Base-by-base conservation (phyloP, 2,329 filamentous ascomycete species). In the Neospermospora avenae region DNA sequence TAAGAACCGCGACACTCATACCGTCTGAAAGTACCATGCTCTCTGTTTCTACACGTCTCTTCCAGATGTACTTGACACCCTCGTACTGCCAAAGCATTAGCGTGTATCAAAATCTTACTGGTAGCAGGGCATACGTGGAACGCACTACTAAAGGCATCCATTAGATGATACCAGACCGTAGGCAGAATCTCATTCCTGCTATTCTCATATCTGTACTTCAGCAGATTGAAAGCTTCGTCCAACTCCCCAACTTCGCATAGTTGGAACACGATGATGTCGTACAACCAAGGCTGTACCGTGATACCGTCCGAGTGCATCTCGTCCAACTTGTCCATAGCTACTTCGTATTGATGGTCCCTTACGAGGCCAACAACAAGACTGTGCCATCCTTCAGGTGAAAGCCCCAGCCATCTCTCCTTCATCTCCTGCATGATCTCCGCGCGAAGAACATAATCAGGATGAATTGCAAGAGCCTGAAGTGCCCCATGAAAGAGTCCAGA, bases 391-490 rank as follows among this genome's bases (percentile, higher is more conserved):
- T 81, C 78, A 11, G 80, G 81, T 44, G 80, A 84, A 8, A 90
- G 76, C 8, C 78, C 76, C 55, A 89, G 81, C 89, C 91, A 96
- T 64, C 84, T 81, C 58, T 84, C 80, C 68, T 84, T 84, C 88
- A 95, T 91, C 58, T 87, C 86, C 57, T 84, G 77, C 41, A 97
- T 77, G 3, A 96, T 80, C 37, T 87, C 80, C 56, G 84, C 82
- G 37, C 92, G 86, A 24, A 95, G 77, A 5, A 91, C 67, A 68
- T 96, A 93, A 74, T 98, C 90, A 0, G 93, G 91, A 72, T 98
- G 95, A 8, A 95, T 84, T 0, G 90, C 84, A 24, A 97, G 79
- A 4, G 84, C 86, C 73, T 86, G 84, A 41, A 97, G 76, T 2
- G 88, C 84, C 63, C 84, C 84, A 73, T 93, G 87, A 68, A 90